A percentile compares a stretch with the other conserved stretches of the same genome.
Evolutionary conservation across 73 alveolate genomes (phyloP).

Genomic region (Symbiodinium natans): DNA sequence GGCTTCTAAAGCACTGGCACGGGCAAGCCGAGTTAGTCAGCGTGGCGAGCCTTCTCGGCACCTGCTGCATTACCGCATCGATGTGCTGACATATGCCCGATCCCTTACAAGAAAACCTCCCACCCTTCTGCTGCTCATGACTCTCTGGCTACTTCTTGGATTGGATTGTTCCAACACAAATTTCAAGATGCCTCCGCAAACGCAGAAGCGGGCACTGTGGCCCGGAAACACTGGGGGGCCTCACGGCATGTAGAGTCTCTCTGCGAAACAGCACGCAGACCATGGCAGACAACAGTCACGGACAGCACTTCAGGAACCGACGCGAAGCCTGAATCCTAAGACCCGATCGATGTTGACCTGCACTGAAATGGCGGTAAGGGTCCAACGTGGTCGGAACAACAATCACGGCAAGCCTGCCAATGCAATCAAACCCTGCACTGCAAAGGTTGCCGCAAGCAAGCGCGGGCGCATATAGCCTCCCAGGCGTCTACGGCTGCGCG

Average conservation of each 20-base stretch:
- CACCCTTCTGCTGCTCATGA: neutral
- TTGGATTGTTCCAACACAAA: neutral
- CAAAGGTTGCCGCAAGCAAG: neutral
- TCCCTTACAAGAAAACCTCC: neutral
- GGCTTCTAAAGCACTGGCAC: too few relatives aligned
- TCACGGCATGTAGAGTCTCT: neutral
- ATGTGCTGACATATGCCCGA: neutral
- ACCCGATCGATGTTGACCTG: neutral
- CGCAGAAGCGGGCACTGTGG: neutral
- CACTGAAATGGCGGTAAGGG: neutral
- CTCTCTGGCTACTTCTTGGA: neutral
- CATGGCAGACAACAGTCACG: too few relatives aligned
- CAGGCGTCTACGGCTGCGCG: neutral
- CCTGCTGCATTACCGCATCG: neutral
- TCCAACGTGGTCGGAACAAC: neutral
- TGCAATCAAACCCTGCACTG: neutral
- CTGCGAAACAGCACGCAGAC: too few relatives aligned
- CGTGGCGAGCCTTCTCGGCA: neutral
- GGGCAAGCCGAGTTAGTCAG: too few relatives aligned
- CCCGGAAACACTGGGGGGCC: conserved; percentile 19
- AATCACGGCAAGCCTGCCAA: neutral
- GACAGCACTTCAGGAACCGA: too few relatives aligned
- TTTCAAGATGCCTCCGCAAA: neutral
- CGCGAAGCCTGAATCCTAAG: neutral
- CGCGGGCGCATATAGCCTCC: neutral